Evolutionary conservation across 768 basidiomycete genomes (phyloP), one percentile per base, ranked within the genome.

Genomic region (Mycena amicta): DNA sequence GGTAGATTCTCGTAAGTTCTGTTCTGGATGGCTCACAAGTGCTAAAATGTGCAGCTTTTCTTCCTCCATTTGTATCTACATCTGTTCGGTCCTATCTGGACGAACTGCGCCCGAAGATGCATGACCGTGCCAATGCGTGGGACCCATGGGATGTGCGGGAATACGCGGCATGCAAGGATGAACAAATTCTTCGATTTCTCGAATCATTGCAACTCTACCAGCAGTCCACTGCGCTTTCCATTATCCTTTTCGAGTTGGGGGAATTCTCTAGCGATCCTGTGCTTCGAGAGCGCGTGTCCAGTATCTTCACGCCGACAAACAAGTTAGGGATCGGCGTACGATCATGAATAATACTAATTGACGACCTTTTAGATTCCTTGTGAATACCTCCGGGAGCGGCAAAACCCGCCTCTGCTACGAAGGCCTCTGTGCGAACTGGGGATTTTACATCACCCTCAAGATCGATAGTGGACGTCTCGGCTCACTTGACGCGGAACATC

Each of bases 321-420:
- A 40, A 30, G 25, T 52, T n/a, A 3, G 25, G 18, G 46, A n/a
- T 26, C 12, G 6, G 22, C 13, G 29, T 29, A 12, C 47, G 33
- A 5, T 25, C 31, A 3, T 27, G 16, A 29, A 39, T n/a, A 20
- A 43, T 15, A 23, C n/a, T n/a, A n/a, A n/a, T n/a, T n/a, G n/a
- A n/a, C n/a, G n/a, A n/a, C n/a, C 22, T 45, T n/a, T 5, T 43
- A 52, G 51, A 41, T 47, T 52, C 33, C 28, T 56, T 23, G 28
- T 61, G 4, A 61, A 61, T 27, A 30, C 60, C 2, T 53, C 60
- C 16, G 60, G 60, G 2, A 56, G 55, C 11, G 60, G 60, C 15
- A 61, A 61, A 49, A 61, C 60, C 16, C 23, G 56, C 28, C 33
- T 57, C 1, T n/a, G 29, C 4, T 46, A 52, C 13, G 60, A 61